Evolutionary conservation across 176 grass and related monocot species (phyloP).

Genomic region (Oryza longistaminata): DNA sequence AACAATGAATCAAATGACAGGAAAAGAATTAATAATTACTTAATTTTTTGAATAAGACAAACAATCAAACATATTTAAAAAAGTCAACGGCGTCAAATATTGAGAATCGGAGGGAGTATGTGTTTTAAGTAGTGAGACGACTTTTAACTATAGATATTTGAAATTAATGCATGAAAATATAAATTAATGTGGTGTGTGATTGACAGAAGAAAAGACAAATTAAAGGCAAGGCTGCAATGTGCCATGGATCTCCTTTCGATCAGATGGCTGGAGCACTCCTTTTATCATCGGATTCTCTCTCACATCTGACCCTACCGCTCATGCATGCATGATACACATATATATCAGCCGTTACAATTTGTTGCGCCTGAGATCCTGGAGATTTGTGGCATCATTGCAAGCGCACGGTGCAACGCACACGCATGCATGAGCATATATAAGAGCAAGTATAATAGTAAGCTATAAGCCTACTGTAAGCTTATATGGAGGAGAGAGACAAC

Average conservation of each 20-base stretch:
- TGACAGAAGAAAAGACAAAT: neutral
- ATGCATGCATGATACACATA: neutral
- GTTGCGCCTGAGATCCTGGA: neutral
- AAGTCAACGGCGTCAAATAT: too few species aligned
- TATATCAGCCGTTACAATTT: neutral
- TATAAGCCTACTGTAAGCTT: too few species aligned
- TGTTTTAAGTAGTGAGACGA: neutral
- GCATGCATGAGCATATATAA: neutral
- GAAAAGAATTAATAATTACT: too few species aligned
- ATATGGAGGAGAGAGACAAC: too few species aligned
- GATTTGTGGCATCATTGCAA: conserved; percentile 25
- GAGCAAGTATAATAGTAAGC: too few species aligned
- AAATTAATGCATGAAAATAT: neutral
- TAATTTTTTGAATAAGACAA: too few species aligned
- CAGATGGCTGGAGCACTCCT: neutral
- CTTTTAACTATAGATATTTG: neutral
- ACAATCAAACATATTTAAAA: too few species aligned
- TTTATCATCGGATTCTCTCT: conserved; percentile 38
- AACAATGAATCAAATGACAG: too few species aligned
- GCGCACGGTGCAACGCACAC: neutral
- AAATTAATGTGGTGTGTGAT: neutral
- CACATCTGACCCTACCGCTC: conserved; percentile 6
- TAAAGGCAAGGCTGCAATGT: neutral
- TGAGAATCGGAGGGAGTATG: too few species aligned
- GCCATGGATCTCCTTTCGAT: conserved; percentile 7